Evolutionary conservation across 2,329 filamentous ascomycete species (phyloP).

Genomic region (Colletotrichum salicis): DNA sequence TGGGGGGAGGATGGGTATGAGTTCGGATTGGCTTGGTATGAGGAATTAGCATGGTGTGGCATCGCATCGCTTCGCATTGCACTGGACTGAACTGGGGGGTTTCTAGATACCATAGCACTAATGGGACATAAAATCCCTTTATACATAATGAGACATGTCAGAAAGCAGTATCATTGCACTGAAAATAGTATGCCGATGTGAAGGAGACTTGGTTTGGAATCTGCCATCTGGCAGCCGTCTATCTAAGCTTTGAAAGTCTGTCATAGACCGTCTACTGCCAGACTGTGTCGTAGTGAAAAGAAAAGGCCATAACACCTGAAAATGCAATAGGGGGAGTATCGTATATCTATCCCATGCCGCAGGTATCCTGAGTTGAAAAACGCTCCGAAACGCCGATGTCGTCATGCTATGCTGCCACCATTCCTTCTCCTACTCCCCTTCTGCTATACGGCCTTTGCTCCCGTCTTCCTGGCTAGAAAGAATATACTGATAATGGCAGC

Average conservation of each 20-base stretch:
- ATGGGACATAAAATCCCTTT: not conserved
- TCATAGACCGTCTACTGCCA: not conserved
- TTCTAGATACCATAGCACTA: slow-evolving; percentile 7
- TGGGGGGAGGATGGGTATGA: not conserved
- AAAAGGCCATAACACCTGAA: not conserved
- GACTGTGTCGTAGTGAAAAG: not conserved
- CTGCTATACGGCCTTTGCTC: not conserved
- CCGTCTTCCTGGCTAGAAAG: slow-evolving; percentile 15
- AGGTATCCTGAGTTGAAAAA: slow-evolving; percentile 17
- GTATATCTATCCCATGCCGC: slow-evolving; percentile 29
- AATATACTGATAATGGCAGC: slow-evolving; percentile 18
- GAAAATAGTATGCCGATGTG: not conserved
- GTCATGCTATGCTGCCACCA: slow-evolving; percentile 8
- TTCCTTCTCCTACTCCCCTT: not conserved
- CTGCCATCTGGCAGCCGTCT: not conserved
- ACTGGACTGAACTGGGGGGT: not conserved
- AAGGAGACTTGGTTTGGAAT: not conserved
- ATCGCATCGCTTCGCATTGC: not conserved
- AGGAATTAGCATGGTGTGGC: not conserved
- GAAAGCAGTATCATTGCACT: not conserved
- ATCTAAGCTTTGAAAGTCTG: not conserved
- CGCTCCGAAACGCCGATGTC: slow-evolving; percentile 28
- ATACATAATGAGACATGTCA: slow-evolving; percentile 9
- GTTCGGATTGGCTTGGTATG: not conserved
- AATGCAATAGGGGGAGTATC: slow-evolving; percentile 29